Evolutionary conservation across 805 yeast genomes (phyloP), one percentile per base, ranked within the genome.

Genomic region (Pachysolen tannophilus): DNA sequence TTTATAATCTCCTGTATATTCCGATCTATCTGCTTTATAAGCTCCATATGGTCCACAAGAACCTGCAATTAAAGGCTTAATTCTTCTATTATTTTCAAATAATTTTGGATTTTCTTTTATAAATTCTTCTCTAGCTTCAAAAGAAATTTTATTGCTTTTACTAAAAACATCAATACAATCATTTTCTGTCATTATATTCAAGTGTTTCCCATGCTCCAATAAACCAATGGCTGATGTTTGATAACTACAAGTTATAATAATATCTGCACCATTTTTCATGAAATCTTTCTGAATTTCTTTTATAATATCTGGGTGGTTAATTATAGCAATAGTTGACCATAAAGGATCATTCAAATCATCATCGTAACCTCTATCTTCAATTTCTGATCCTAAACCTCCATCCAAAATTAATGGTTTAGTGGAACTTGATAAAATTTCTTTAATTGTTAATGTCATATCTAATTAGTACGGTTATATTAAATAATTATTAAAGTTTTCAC

Each of bases 21-120:
- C 95, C 0, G 80, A 65, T 1, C 87, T 86, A 42, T 74, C 65
- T 20, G 80, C 74, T 25, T 80, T 49, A 43, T 58, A 75, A 0
- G 88, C 82, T 1, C 88, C 94, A 50, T 73, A 84, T 0, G 94
- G 85, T 0, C 94, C 95, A 25, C 82, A 55, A 6, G 83, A 72
- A 0, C 83, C 94, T 2, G 72, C 73, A 5, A 78, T 63, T 28
- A 45, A 47, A 7, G 47, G 40, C 20, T 33, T 11, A 13, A 23
- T 6, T 5, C 26, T 14, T 3, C 15, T 31, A 5, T 11, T n/a
- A 8, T 19, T 15, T n/a, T 28, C 20, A 8, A 16, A n/a, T 7
- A 24, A 19, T 10, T 13, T 26, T 8, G 13, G 17, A 8, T 8
- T 23, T 7, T 40, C 31, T 11, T 33, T 32, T 21, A 37, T 31